phyloP scores from a whole-genome alignment of 2,329 filamentous ascomycete genomes.

The Penicillium thymicola region DNA sequence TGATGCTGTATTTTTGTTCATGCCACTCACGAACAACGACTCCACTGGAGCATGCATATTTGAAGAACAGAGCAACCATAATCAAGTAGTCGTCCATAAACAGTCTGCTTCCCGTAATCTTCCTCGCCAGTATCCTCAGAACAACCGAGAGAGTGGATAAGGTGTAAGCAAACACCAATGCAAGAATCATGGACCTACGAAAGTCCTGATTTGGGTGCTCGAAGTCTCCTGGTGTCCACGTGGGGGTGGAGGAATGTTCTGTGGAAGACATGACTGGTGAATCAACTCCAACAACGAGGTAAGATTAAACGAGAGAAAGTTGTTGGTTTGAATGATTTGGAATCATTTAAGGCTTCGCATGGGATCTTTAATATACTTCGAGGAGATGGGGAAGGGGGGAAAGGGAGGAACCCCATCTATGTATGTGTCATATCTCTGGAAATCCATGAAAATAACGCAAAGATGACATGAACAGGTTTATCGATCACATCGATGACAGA shows the following conservation, averaged over 20 bases:
- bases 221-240: constrained; percentile 23
- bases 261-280: constrained; percentile 19
- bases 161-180: constrained; percentile 26
- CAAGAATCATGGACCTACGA: constrained; percentile 23
- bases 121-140: constrained; percentile 26
- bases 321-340: constrained; percentile 24
- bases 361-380: constrained; percentile 5
- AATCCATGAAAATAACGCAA: neutral
- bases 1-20: neutral
- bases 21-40: constrained; percentile 23
- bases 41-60: constrained; percentile 31
- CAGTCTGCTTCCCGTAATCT: constrained; percentile 23
- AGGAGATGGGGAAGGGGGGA: neutral
- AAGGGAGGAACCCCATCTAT: neutral
- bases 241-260: constrained; percentile 8
- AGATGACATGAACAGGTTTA: neutral
- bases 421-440: constrained; percentile 13
- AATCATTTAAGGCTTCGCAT: constrained; percentile 17
- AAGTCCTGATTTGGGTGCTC: constrained; percentile 25
- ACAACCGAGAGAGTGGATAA: constrained; percentile 26
- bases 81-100: constrained; percentile 33
- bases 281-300: neutral
- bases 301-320: constrained; percentile 8
- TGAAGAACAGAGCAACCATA: constrained; percentile 29
- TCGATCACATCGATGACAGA: constrained; percentile 4